Conservation (phyloP, 2,329 filamentous ascomycete species). For the Lachnellula arida region DNA sequence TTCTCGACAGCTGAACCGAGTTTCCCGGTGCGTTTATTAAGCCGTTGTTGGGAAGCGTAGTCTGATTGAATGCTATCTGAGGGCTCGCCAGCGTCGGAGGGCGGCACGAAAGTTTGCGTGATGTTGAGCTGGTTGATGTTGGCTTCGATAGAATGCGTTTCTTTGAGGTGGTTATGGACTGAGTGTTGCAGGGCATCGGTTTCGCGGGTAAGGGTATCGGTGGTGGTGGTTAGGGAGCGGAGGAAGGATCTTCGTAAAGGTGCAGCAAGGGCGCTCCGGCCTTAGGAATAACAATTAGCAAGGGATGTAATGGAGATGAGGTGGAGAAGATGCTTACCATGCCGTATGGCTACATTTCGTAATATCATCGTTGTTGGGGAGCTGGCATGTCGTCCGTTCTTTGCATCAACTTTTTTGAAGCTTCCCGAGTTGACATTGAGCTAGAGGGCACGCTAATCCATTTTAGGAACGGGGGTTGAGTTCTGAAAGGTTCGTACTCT, state of each 20-base stretch:
- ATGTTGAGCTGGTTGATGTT: constrained; percentile 21
- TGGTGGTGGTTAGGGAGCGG: constrained; percentile 36
- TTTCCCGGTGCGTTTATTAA: constrained; percentile 42
- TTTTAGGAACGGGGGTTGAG: constrained; percentile 1
- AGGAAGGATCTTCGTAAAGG: constrained; percentile 36
- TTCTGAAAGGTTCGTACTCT: no score
- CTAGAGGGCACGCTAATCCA: constrained; percentile 14
- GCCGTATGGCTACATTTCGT: constrained; percentile 49
- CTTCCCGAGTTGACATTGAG: constrained; percentile 15
- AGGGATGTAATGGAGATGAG: neutral
- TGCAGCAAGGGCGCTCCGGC: constrained; percentile 48
- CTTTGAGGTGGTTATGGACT: constrained; percentile 17
- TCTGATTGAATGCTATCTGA: constrained; percentile 12
- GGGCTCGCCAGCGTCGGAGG: constrained; percentile 11
- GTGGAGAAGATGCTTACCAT: constrained; percentile 39
- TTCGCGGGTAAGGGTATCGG: constrained; percentile 19
- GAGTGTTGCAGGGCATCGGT: constrained; percentile 13
- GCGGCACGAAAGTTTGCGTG: constrained; percentile 24
- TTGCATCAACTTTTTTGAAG: constrained; percentile 25
- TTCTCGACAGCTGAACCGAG: constrained; percentile 46
- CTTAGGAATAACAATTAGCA: constrained; percentile 35
- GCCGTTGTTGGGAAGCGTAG: constrained; percentile 25
- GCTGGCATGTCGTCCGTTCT: constrained; percentile 11
- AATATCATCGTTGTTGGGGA: constrained; percentile 47
- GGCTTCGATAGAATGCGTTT: constrained; percentile 21